Evolutionary conservation across 2,329 filamentous ascomycete genomes (phyloP).

Genomic region (Fusarium robinianum): DNA sequence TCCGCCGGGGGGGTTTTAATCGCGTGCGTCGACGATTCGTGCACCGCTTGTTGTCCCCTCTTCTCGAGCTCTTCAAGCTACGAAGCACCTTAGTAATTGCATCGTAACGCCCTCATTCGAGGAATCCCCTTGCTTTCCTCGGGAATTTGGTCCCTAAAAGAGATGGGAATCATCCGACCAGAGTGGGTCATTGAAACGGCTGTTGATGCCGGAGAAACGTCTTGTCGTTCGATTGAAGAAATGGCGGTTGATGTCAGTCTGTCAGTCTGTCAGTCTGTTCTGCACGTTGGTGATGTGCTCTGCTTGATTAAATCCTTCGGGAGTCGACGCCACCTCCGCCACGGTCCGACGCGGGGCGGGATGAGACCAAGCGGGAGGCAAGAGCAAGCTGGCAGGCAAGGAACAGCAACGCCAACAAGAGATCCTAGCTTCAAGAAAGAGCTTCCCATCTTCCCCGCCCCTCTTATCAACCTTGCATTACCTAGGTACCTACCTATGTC

Average conservation of each 20-base stretch:
- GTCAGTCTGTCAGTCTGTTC: slow-evolving; percentile 14
- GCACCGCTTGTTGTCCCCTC: slow-evolving; percentile 13
- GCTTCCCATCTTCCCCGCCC: slow-evolving; percentile 8
- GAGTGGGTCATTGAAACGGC: slow-evolving; percentile 11
- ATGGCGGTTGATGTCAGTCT: background rate
- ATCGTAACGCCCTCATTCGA: slow-evolving; percentile 18
- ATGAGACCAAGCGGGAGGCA: too few species aligned
- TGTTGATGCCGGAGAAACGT: background rate
- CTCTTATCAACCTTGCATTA: slow-evolving; percentile 27
- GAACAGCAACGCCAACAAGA: slow-evolving; percentile 16
- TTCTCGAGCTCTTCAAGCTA: too few species aligned
- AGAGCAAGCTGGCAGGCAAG: too few species aligned
- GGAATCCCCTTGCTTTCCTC: slow-evolving; percentile 15
- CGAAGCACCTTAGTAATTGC: too few species aligned
- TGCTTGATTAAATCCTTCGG: too few species aligned
- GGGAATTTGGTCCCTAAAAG: slow-evolving; percentile 14
- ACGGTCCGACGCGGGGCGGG: slow-evolving; percentile 21
- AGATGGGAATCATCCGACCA: slow-evolving; percentile 14
- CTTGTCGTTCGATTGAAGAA: slow-evolving; percentile 18
- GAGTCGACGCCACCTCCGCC: slow-evolving; percentile 10
- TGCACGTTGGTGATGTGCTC: slow-evolving; percentile 29
- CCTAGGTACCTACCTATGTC: background rate
- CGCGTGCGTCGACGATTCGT: slow-evolving; percentile 24
- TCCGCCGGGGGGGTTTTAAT: slow-evolving; percentile 17
- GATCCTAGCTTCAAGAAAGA: slow-evolving; percentile 15